A percentile compares a stretch with the other conserved stretches of the same genome.
Evolutionary conservation across 78 protist genomes (phyloP).

Genomic region (Acrasis kona): DNA sequence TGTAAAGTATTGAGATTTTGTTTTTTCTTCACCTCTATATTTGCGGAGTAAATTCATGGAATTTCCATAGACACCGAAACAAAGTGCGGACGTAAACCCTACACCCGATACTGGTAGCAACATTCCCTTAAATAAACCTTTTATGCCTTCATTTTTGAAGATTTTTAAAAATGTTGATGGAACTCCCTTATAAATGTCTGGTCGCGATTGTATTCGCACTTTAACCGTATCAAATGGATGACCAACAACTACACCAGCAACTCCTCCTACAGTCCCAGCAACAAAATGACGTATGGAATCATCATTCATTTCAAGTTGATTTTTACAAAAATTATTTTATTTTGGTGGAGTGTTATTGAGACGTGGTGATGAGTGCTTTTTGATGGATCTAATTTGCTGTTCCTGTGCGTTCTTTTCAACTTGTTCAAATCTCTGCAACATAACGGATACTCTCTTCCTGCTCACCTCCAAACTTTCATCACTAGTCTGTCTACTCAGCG

Average conservation of each 20-base stretch:
- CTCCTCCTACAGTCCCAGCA: constrained; percentile 60
- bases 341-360: too few relatives aligned
- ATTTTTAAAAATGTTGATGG: too few relatives aligned
- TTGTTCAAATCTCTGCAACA: too few relatives aligned
- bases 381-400: too few relatives aligned
- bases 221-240: constrained; percentile 65
- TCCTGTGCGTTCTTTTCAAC: too few relatives aligned
- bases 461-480: too few relatives aligned
- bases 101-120: constrained; percentile 61
- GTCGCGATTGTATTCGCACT: constrained; percentile 19
- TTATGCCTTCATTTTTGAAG: not conserved
- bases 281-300: too few relatives aligned
- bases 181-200: not conserved
- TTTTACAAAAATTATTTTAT: too few relatives aligned
- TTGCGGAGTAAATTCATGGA: constrained; percentile 10
- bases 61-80: constrained; percentile 43
- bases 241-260: constrained; percentile 33
- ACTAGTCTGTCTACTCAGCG: too few relatives aligned
- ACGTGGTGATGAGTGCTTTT: too few relatives aligned
- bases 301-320: too few relatives aligned
- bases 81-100: constrained; percentile 53
- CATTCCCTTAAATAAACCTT: constrained; percentile 57
- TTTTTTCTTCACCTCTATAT: constrained; percentile 24
- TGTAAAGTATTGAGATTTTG: constrained; percentile 4
- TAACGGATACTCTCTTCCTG: too few relatives aligned